Conservation (phyloP, 2,329 filamentous ascomycete species). For the Botryotinia calthae region DNA sequence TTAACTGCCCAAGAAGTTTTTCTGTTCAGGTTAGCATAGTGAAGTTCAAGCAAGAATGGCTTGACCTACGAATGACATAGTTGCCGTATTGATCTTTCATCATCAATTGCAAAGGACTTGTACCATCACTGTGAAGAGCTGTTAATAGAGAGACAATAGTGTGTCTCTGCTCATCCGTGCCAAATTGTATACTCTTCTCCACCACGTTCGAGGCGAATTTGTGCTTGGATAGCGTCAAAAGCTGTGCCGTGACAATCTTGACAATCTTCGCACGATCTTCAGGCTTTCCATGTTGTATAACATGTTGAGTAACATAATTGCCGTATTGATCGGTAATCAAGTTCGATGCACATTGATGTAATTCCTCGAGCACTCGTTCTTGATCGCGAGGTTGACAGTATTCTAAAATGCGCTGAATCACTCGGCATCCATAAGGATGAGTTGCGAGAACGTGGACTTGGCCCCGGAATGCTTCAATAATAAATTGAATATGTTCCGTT, state of each 20-base stretch:
- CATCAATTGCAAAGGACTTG: conserved; percentile 68
- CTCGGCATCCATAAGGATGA: conserved; percentile 85
- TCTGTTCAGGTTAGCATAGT: conserved; percentile 51
- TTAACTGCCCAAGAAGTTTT: conserved; percentile 68
- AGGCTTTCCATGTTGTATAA: conserved; percentile 74
- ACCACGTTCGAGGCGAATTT: conserved; percentile 98
- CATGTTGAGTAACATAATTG: conserved; percentile 94
- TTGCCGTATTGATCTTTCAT: conserved; percentile 93
- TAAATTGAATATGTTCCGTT: conserved; percentile 75
- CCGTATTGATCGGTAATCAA: conserved; percentile 87
- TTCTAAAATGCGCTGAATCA: conserved; percentile 90
- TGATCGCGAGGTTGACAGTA: conserved; percentile 71
- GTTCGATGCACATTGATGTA: conserved; percentile 67
- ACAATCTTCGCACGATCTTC: conserved; percentile 74
- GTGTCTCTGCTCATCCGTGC: conserved; percentile 65
- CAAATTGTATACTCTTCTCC: conserved; percentile 81
- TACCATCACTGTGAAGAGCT: conserved; percentile 59
- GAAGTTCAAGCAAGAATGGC: background rate
- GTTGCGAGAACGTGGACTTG: conserved; percentile 71
- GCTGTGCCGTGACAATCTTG: conserved; percentile 65
- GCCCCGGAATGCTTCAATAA: conserved; percentile 75
- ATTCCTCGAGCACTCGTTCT: conserved; percentile 69
- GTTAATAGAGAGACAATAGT: conserved; percentile 66
- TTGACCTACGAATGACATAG: conserved; percentile 89
- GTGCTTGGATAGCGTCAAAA: conserved; percentile 81